Evolutionary conservation across 257 asterid species (phyloP).

Genomic region (Forsythia viridissima): DNA sequence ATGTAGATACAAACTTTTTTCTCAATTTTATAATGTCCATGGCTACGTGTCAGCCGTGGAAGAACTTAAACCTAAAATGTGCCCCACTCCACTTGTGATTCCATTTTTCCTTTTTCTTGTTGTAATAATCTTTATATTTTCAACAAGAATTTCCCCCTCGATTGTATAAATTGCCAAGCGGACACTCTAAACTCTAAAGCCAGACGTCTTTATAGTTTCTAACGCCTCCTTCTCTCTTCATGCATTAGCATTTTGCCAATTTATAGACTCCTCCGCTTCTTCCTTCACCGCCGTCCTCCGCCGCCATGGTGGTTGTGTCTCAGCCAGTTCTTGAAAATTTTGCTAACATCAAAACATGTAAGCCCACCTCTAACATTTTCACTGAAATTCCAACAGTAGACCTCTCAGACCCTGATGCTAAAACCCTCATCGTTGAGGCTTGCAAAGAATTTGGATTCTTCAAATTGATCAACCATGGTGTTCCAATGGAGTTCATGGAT

Average conservation of each 20-base stretch:
- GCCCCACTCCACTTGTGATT: not conserved
- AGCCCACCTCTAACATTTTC: conserved; percentile 25
- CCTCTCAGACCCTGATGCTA: conserved; percentile 31
- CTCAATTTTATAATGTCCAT: not conserved
- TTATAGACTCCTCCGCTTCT: not conserved
- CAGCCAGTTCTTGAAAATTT: conserved; percentile 23
- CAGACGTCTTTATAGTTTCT: not conserved
- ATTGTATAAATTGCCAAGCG: not conserved
- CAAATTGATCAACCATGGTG: conserved; percentile 40
- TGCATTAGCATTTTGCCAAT: not conserved
- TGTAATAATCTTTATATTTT: not conserved
- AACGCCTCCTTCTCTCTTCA: not conserved
- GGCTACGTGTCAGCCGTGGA: not conserved
- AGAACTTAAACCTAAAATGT: not conserved
- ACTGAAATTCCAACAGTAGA: conserved; percentile 41
- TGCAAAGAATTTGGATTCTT: conserved; percentile 51
- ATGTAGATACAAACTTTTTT: not conserved
- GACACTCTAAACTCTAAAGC: not conserved
- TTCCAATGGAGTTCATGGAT: conserved; percentile 34
- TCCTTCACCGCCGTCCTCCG: not conserved
- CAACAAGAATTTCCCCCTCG: not conserved
- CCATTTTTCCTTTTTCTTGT: not conserved
- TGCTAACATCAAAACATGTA: conserved; percentile 42
- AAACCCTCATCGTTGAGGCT: conserved; percentile 33
- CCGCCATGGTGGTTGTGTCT: conserved; percentile 39